Conservation (phyloP, 345 rosid genomes). For the Arabidopsis thaliana region DNA sequence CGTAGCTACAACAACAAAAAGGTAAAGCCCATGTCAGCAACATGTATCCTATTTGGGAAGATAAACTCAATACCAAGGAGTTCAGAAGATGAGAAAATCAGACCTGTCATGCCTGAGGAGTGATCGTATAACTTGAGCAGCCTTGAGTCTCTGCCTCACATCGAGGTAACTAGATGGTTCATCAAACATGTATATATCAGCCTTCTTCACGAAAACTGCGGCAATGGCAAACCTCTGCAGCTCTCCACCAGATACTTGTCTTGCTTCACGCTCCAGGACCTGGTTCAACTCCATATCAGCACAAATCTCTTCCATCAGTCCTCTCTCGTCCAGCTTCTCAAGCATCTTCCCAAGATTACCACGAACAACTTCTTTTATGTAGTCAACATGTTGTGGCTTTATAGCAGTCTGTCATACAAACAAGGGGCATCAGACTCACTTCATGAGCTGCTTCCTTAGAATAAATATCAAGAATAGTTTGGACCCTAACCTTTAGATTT, state of each 20-base stretch:
- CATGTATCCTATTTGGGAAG: neutral
- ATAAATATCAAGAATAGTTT: neutral
- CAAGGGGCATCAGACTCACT: neutral
- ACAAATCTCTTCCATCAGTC: conserved; percentile 64
- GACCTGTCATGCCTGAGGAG: conserved; percentile 80
- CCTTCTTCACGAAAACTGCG: conserved; percentile 79
- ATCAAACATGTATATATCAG: conserved; percentile 91
- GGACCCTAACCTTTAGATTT: conserved; percentile 71
- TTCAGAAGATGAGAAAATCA: conserved; percentile 12
- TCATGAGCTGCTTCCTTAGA: neutral
- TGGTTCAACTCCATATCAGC: conserved; percentile 72
- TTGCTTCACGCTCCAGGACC: conserved; percentile 77
- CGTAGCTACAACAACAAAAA: conserved; percentile 61
- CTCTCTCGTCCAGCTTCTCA: conserved; percentile 78
- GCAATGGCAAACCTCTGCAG: conserved; percentile 91
- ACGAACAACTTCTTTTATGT: conserved; percentile 77
- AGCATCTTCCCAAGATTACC: conserved; percentile 84
- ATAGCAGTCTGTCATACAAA: conserved; percentile 62
- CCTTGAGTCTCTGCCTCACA: conserved; percentile 91
- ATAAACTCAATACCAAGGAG: neutral
- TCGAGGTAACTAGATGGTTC: conserved; percentile 95
- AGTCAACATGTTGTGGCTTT: conserved; percentile 89
- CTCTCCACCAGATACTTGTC: conserved; percentile 91
- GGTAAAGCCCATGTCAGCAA: neutral
- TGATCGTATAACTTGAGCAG: conserved; percentile 84